A percentile compares a stretch with the other conserved stretches of the same genome.
These are phyloP conservation scores for Nidularia pulvinata DNA, from an alignment of 768 basidiomycete genomes.

Conservation along the genomic window DNA sequence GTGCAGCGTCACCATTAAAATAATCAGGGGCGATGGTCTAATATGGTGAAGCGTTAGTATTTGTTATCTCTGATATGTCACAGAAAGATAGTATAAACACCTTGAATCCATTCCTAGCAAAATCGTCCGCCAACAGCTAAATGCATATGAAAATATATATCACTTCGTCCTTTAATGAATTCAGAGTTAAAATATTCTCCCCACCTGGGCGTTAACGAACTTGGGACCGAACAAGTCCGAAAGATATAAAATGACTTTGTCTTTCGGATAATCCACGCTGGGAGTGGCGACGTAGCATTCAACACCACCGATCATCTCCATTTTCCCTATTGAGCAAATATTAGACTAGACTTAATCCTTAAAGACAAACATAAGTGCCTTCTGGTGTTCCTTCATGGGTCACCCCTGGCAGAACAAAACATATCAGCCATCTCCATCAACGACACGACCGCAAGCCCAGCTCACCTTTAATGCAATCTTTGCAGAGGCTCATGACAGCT, in stretches of 20 bases:
- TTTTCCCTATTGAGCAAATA: conserved; percentile 32
- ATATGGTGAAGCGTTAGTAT: neutral
- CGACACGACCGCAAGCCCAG: neutral
- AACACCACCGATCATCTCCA: conserved; percentile 45
- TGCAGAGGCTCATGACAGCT: conserved; percentile 45
- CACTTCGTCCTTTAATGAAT: too few species aligned
- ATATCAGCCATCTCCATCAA: neutral
- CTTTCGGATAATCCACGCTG: conserved; percentile 43
- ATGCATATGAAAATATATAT: neutral
- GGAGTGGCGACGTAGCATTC: conserved; percentile 56
- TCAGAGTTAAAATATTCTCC: neutral
- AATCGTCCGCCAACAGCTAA: conserved; percentile 39
- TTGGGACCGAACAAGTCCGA: conserved; percentile 52
- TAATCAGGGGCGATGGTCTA: conserved; percentile 41
- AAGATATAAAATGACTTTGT: conserved; percentile 56
- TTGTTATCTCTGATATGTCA: neutral
- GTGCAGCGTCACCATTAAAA: conserved; percentile 37
- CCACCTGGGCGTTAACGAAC: conserved; percentile 6
- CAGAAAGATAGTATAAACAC: conserved; percentile 12
- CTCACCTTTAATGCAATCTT: conserved; percentile 39
- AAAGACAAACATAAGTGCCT: conserved; percentile 16
- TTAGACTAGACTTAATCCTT: too few species aligned
- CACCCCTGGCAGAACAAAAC: conserved; percentile 19
- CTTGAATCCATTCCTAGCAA: conserved; percentile 44
- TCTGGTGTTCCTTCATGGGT: conserved; percentile 32